Conservation (phyloP, 2,329 filamentous ascomycete species). For the Fusarium nurragi region DNA sequence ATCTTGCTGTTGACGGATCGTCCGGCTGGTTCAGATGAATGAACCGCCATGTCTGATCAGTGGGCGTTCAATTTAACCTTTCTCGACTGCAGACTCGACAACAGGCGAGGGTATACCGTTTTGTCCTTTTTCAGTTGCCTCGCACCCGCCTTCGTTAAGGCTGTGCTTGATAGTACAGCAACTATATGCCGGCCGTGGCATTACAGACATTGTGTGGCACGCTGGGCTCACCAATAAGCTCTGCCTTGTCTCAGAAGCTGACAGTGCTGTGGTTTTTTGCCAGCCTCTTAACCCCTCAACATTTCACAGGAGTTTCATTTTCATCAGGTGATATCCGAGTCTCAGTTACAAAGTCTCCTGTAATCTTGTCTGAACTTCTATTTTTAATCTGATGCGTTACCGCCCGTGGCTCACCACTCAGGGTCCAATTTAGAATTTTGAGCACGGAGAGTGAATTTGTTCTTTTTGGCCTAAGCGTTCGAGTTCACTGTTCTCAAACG, state of each 20-base stretch:
- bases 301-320: neutral
- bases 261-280: conserved; percentile 15
- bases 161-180: conserved; percentile 15
- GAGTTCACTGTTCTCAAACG: conserved; percentile 24
- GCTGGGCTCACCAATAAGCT: conserved; percentile 18
- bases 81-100: neutral
- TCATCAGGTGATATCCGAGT: neutral
- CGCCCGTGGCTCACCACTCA: conserved; percentile 3
- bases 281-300: neutral
- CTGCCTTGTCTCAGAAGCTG: conserved; percentile 16
- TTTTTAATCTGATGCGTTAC: conserved; percentile 11
- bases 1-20: neutral
- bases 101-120: conserved; percentile 7
- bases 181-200: conserved; percentile 13
- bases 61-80: neutral
- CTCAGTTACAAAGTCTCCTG: neutral
- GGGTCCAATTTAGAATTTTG: conserved; percentile 7
- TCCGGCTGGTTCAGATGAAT: neutral
- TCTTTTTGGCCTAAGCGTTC: conserved; percentile 12
- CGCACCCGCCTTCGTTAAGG: conserved; percentile 31
- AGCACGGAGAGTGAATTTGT: neutral
- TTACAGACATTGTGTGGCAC: conserved; percentile 9
- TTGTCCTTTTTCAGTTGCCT: conserved; percentile 18
- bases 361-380: conserved; percentile 17
- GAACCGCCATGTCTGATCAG: conserved; percentile 3